Base-by-base conservation (phyloP, 441 rosid species). In the Brassica balearica region DNA sequence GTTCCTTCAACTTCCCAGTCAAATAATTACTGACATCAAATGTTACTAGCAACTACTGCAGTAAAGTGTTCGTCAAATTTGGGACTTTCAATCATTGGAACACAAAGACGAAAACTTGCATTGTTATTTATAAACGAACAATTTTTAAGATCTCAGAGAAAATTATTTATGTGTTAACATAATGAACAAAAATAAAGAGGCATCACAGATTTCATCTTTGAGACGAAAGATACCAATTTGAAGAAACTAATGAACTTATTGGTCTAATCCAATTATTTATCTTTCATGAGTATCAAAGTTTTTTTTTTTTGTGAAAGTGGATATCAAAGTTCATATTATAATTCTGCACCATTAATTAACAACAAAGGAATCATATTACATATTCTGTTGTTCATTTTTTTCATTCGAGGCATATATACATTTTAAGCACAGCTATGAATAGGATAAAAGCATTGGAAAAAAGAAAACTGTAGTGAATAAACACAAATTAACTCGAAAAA, bases 361-460 rank as follows among this genome's bases (percentile, higher is more conserved):
- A 67, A 8, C 9, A 1, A 10, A 34, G 14, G 25, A n/a, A 19
- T 2, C 19, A 32, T 29, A 29, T 69, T n/a, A 62, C 48, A 76
- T 65, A 71, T 65, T 70, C 64, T 48, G 1, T 17, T 53, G 23
- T 14, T 29, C 2, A 32, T 43, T 19, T 20, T 19, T 29, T 34
- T 56, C 34, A 38, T n/a, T 27, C 5, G 63, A 51, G 1, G 32
- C 20, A 34, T 15, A 66, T 20, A 65, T 10, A 65, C 4, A 29
- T 29, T 29, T 3, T 29, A 29, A 29, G 4, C 34, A 65, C 11
- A 65, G 11, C 8, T 48, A 68, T 68, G 2, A 17, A 36, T 65
- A 34, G 36, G 34, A 29, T 29, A 66, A 59, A 32, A 73, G 51
- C 55, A 48, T 68, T 15, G 65, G 73, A 68, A 73, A 67, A 2